phyloP scores from a whole-genome alignment of 768 basidiomycete species.

The Steccherinum ochraceum region DNA sequence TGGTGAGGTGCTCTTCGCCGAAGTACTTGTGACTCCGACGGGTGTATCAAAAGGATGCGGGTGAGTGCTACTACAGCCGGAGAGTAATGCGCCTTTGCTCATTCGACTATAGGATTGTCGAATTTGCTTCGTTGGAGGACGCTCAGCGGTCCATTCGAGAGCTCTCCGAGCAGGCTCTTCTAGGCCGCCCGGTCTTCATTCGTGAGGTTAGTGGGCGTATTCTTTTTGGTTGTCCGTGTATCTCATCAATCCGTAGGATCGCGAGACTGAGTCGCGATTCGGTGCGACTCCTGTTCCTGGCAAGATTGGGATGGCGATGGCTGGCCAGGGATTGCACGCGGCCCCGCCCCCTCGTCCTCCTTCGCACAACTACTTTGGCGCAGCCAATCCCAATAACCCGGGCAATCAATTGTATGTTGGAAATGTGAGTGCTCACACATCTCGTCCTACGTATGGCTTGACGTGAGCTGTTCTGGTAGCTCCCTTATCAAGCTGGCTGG shows the following conservation, averaged over 20 bases:
- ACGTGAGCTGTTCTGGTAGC: constrained; percentile 33
- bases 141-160: constrained; percentile 85
- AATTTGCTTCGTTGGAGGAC: constrained; percentile 87
- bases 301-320: constrained; percentile 94
- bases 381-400: constrained; percentile 69
- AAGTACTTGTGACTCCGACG: constrained; percentile 94
- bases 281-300: constrained; percentile 94
- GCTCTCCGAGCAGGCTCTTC: constrained; percentile 81
- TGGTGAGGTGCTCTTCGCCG: constrained; percentile 99
- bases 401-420: constrained; percentile 92
- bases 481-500: constrained; percentile 98
- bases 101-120: constrained; percentile 71
- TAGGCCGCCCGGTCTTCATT: constrained; percentile 93
- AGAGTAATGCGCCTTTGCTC: constrained; percentile 13
- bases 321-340: constrained; percentile 78
- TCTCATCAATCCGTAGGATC: constrained; percentile 54
- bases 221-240: constrained; percentile 1
- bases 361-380: constrained; percentile 67
- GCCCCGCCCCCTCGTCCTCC: constrained; percentile 79
- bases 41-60: constrained; percentile 99
- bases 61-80: constrained; percentile 44
- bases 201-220: constrained; percentile 64
- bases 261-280: constrained; percentile 93
- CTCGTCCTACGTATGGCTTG: neutral
- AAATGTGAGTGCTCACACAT: constrained; percentile 50